Evolutionary conservation across 139 green algal species (phyloP), one percentile per base, ranked within the genome.

Genomic region (Chlamydomonas incerta): DNA sequence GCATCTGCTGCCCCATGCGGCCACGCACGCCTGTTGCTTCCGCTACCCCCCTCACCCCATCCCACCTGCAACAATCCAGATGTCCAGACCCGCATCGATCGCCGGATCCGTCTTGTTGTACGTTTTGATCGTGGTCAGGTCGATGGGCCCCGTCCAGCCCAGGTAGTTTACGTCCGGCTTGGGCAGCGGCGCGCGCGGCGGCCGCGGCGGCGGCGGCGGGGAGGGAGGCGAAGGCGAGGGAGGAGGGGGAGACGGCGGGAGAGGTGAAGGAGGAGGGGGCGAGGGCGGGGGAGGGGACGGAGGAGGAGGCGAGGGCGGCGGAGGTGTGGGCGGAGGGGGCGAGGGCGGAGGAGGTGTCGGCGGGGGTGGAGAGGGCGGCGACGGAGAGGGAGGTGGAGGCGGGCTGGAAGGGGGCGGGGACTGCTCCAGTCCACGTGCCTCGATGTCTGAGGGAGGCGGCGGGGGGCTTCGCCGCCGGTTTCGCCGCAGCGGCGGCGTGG

Each of bases 31-130:
- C 41, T 50, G 6, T 50, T 8, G 41, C 6, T 8, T 50, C 8
- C 62, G 17, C 24, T 2, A 31, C 11, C 1, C 66, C 26, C 1
- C n/a, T 14, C 8, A 1, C 65, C 5, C 68, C 4, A 6, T 2
- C 47, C 29, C 47, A 77, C 71, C 71, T 14, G 71, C 71, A 3
- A 77, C 65, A 46, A 77, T 77, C 71, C 71, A 77, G 28, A 77
- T 63, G 46, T 77, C 71, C 26, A 77, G 15, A 2, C 71, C 71
- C 1, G 29, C n/a, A 10, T 70, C 63, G 41, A 37, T 20, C 8
- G 3, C 14, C 29, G 63, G n/a, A 24, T 37, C 29, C 29, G 26
- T 11, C n/a, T 35, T 18, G n/a, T 21, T 20, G 63, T 70, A 70
- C 29, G n/a, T 37, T 21, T n/a, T 66, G 20, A 66, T 3, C 24